Base-by-base conservation (phyloP, 495 filamentous ascomycete species). In the Platismatia glauca region DNA sequence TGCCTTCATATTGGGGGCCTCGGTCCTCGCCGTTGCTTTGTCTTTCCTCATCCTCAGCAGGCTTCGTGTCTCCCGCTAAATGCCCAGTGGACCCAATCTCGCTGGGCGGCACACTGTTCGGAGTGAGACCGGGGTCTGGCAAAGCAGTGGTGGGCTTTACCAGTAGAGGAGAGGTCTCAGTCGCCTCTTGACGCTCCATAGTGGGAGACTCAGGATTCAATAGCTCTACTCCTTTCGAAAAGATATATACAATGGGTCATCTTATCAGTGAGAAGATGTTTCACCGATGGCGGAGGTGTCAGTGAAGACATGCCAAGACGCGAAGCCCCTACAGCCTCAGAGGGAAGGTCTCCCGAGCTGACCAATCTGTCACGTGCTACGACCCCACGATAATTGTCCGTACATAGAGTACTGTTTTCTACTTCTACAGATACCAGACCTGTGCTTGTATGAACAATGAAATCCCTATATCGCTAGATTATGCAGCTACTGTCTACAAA, bases 1-100 rank as follows among this genome's bases (percentile, higher is more conserved):
- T 66, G 50, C 68, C 69, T 61, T 78, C 56, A 58, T 62, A 68
- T n/a, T 63, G 66, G 22, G 24, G 57, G 24, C 41, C 53, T 22
- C 31, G 29, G 11, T 46, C 55, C 38, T 50, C 59, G 16, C 35
- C 24, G 50, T 44, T 55, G 13, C 7, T 24, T n/a, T 59, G 57
- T 41, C 43, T 61, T 43, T 68, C 64, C 41, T 58, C 60, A 38
- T 66, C 64, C 27, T 64, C 59, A 8, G 39, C 35, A 20, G 44
- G 38, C 57, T 65, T 63, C 11, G 33, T n/a, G 27, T 12, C 29
- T 15, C 43, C 46, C 24, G 57, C 53, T 34, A 11, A 20, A 37
- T 20, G 22, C n/a, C 35, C 50, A 44, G 55, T 60, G 58, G n/a
- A 34, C 18, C 44, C 50, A 31, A 12, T 29, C 27, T 39, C 13